Conservation (phyloP, 306 rosid species). For the Gynostemma pentaphyllum region DNA sequence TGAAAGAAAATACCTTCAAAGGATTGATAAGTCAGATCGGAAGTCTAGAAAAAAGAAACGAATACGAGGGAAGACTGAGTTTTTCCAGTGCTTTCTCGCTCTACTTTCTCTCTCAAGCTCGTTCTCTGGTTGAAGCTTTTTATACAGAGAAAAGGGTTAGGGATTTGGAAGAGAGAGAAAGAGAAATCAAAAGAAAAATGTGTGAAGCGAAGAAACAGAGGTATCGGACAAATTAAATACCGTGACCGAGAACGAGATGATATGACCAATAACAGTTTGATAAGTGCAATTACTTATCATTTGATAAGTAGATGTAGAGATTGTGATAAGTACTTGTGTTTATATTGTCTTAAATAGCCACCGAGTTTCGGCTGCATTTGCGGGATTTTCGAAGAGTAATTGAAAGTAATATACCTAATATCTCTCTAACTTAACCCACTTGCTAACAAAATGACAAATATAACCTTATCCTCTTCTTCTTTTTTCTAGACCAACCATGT, state of each 20-base stretch:
- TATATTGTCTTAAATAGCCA: conserved; percentile 28
- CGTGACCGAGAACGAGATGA: conserved; percentile 69
- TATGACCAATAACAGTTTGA: conserved; percentile 16
- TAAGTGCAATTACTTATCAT: conserved; percentile 25
- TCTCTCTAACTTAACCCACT: conserved; percentile 1
- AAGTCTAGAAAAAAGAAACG: conserved; percentile 23
- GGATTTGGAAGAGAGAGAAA: conserved; percentile 61
- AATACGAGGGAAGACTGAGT: conserved; percentile 17
- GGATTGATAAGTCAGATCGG: conserved; percentile 60
- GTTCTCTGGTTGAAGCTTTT: conserved; percentile 51
- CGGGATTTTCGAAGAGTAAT: conserved; percentile 21
- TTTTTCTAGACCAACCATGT: background rate
- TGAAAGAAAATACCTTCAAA: conserved; percentile 27
- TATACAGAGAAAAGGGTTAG: conserved; percentile 57
- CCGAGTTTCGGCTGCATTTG: conserved; percentile 32
- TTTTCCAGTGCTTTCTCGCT: conserved; percentile 38
- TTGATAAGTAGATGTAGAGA: background rate
- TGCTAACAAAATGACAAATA: background rate
- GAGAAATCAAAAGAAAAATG: too few relatives aligned
- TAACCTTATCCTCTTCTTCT: background rate
- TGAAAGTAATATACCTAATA: background rate
- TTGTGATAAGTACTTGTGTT: background rate
- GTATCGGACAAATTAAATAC: conserved; percentile 73
- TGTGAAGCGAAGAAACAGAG: conserved; percentile 56
- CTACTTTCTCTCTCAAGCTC: conserved; percentile 68